Base-by-base conservation (phyloP, 2,329 filamentous ascomycete species). In the Penicillium sp. region DNA sequence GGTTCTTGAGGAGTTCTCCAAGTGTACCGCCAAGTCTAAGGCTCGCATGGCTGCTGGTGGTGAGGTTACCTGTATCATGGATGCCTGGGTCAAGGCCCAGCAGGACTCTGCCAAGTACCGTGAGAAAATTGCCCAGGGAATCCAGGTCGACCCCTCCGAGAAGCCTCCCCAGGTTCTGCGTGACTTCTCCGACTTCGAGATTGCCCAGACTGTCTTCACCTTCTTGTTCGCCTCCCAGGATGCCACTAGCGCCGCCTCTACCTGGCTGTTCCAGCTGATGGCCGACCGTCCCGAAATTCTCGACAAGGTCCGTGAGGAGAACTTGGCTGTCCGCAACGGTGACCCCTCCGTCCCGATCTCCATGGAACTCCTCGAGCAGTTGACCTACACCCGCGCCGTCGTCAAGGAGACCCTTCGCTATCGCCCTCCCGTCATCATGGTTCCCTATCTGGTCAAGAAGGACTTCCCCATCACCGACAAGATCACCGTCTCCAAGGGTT, bases 211-310 rank as follows among this genome's bases (percentile, higher is more conserved):
- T 26, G 78, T 98, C 73, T 97, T 97, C 82, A 96, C 94, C 54
- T 97, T 98, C 84, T 85, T 98, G 64, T 98, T 98, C 80, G 94
- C 95, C 64, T 97, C 93, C 3, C 95, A 98, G 81, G 95, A 99
- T 78, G 95, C 95, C 68, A 97, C 95, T 65, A 95, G 91, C 81
- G 96, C 92, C 73, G 94, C 95, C 64, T 88, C 87, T 72, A 97
- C 93, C 57, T 98, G 95, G 93, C 82, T 98, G 67, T 97, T 97
- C 85, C 95, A 99, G 82, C 86, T 92, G 73, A 89, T 92, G 82
- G 93, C 95, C 51, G 92, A 98, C 81, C 90, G 93, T 67, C 94
- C 94, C n/a, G 94, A 98, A 63, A 85, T 96, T 58, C 85, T 98
- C 58, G 91, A 94, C 74, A 92, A 92, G 71, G 87, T 99, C 59